Conservation (phyloP, 768 basidiomycete genomes). For the Rhizopogon vinicolor region DNA sequence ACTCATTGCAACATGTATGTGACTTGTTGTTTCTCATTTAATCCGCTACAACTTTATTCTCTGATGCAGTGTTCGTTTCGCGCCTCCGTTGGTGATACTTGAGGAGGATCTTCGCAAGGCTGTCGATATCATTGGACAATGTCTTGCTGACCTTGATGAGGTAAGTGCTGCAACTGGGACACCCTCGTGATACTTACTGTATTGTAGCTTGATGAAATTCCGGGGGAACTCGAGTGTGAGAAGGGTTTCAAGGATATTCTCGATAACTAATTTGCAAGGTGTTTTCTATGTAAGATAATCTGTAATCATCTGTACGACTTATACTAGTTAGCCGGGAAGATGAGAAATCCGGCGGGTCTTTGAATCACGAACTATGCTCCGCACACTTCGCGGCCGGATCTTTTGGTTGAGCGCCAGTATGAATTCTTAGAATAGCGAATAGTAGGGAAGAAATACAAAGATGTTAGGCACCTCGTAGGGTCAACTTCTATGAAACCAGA, state of each 20-base stretch:
- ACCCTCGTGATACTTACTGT: not conserved
- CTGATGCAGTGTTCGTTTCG: constrained; percentile 79
- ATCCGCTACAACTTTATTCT: not conserved
- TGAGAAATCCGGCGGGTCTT: too few species aligned
- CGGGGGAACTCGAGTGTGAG: constrained; percentile 61
- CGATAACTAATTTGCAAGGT: constrained; percentile 12
- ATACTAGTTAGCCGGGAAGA: not conserved
- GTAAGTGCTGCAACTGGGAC: constrained; percentile 31
- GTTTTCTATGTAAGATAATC: not conserved
- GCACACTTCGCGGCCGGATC: too few species aligned
- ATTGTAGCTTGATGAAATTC: constrained; percentile 51
- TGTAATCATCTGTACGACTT: not conserved
- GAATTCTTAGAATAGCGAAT: not conserved
- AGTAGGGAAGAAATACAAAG: not conserved
- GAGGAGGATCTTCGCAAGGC: constrained; percentile 79
- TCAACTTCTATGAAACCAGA: constrained; percentile 31
- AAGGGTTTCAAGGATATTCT: constrained; percentile 44
- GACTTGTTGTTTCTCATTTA: not conserved
- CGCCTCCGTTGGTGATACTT: constrained; percentile 92
- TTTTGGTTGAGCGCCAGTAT: too few species aligned
- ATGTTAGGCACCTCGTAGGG: constrained; percentile 67
- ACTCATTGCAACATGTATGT: constrained; percentile 92
- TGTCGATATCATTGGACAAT: constrained; percentile 71
- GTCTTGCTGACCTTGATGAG: constrained; percentile 75
- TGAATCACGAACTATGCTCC: too few species aligned